These are phyloP conservation scores for Buddleja alternifolia DNA, from an alignment of 257 asterid species.

Conservation along the genomic window DNA sequence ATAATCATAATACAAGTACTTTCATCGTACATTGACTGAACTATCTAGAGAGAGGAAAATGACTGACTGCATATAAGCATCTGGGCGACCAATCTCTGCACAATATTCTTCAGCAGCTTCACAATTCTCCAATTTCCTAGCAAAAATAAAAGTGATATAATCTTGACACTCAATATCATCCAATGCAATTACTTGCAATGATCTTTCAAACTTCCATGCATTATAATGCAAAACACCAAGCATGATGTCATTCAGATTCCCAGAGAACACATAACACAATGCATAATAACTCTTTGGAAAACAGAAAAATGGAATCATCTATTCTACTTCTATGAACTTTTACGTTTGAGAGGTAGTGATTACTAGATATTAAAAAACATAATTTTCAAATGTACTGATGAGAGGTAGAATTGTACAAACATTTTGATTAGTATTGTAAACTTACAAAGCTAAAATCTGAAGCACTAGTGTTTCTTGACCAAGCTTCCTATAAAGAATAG, in stretches of 20 bases:
- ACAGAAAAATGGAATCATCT: neutral
- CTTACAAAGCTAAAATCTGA: constrained; percentile 92
- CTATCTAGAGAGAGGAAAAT: constrained; percentile 30
- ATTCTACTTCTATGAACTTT: neutral
- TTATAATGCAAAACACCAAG: neutral
- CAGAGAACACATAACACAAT: neutral
- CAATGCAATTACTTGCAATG: neutral
- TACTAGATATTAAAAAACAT: too few relatives aligned
- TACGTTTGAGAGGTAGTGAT: neutral
- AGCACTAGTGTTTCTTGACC: constrained; percentile 90
- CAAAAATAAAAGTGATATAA: constrained; percentile 22
- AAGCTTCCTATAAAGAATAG: constrained; percentile 93
- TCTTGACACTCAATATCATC: constrained; percentile 9
- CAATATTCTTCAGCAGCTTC: constrained; percentile 98
- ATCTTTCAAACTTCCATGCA: constrained; percentile 13
- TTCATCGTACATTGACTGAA: constrained; percentile 26
- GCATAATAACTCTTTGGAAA: neutral
- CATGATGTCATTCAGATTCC: neutral
- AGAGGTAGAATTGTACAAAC: neutral
- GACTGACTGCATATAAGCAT: constrained; percentile 92
- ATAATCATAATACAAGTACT: constrained; percentile 21
- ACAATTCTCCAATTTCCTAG: constrained; percentile 90
- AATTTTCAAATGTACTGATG: neutral
- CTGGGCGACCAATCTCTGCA: constrained; percentile 98
- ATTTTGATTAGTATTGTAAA: constrained; percentile 18